Base-by-base conservation (phyloP, 805 yeast species). In the Huiozyma sinensis region DNA sequence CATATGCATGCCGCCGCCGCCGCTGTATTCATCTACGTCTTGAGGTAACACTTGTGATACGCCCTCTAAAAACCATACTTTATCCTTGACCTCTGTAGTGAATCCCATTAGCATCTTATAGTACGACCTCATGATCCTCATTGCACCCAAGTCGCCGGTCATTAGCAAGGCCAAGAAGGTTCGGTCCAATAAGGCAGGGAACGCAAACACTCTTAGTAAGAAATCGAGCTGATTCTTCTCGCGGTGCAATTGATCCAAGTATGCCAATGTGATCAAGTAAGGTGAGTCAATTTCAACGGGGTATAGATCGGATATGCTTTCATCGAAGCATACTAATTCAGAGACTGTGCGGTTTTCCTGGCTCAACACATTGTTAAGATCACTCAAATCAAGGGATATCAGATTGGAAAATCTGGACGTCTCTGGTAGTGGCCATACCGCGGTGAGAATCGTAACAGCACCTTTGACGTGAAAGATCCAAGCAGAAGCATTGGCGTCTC, bases 401-500 rank as follows among this genome's bases (percentile, higher is more conserved):
- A 83, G 71, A 49, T 78, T 72, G 55, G 75, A 75, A 61, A 82
- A 81, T 45, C 83, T 63, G 4, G 88, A 81, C 8, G 72, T 71
- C 42, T 79, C 81, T 38, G 82, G 79, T 43, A 89, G 67, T 5
- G 95, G 96, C 88, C 96, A 88, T 9, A 89, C 95, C 0, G 96
- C 95, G 1, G 95, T 84, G 39, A 90, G 68, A 41, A 90, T 90
- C 0, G 97, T 89, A 6, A 95, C 97, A 0, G 97, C 95, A 28
- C 97, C 97, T 53, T 92, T 84, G 7, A 90, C 97, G 56, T 90
- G 97, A 68, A 86, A 90, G 44, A 90, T 81, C 97, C 97, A 90
- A 0, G 97, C 95, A 3, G 94, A 81, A 2, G 70, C 63, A 44
- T 59, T 60, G 3, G 78, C 28, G 28, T 31, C 40, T 6, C 34